These are phyloP conservation scores for Brasenia schreberi DNA, from an alignment of 164 flowering plant species.

Conservation along the genomic window DNA sequence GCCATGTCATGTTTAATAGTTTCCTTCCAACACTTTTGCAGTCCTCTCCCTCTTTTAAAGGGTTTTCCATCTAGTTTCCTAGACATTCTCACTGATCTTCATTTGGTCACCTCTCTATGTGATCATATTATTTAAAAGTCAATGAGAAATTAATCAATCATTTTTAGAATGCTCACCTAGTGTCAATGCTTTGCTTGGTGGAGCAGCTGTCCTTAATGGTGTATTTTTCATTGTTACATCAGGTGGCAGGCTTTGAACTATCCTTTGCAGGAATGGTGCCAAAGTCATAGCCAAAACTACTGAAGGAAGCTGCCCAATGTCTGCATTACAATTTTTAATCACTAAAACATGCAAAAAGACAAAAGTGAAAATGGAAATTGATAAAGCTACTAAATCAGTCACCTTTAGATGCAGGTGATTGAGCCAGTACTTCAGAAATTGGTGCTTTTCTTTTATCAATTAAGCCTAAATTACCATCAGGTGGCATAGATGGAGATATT, in stretches of 20 bases:
- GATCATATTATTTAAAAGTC: too few relatives aligned
- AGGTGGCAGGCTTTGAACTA: background rate
- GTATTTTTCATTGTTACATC: background rate
- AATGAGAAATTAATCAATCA: background rate
- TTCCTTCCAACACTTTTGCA: too few relatives aligned
- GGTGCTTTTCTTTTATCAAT: background rate
- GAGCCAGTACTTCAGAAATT: background rate
- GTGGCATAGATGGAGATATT: background rate
- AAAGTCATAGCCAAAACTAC: background rate
- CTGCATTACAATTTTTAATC: too few relatives aligned
- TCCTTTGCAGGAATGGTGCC: background rate
- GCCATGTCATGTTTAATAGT: too few relatives aligned
- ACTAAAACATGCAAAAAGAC: background rate
- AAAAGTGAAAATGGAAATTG: background rate
- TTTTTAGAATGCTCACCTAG: background rate
- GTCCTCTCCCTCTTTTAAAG: too few relatives aligned
- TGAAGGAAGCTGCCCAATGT: background rate
- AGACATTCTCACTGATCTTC: too few relatives aligned
- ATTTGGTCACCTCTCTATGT: too few relatives aligned
- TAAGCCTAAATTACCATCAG: background rate
- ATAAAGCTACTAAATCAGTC: background rate
- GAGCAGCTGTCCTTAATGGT: background rate
- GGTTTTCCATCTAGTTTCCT: too few relatives aligned
- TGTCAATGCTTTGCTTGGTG: background rate
- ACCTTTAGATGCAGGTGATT: background rate